Evolutionary conservation across 768 basidiomycete genomes (phyloP).

Genomic region (Leccinum uliginosum): DNA sequence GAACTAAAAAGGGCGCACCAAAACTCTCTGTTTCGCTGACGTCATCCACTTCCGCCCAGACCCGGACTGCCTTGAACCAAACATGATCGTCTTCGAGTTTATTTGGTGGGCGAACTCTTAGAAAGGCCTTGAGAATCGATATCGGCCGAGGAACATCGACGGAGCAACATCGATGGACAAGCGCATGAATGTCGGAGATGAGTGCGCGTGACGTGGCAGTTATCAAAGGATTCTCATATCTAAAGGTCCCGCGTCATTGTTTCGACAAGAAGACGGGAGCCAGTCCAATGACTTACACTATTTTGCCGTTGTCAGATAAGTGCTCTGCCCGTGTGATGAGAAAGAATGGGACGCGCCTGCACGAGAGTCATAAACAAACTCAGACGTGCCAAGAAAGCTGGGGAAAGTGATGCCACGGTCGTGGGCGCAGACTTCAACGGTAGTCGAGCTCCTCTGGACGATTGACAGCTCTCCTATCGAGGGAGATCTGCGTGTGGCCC

Average conservation of each 20-base stretch:
- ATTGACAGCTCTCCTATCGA: slow-evolving; percentile 25
- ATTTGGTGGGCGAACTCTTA: slow-evolving; percentile 35
- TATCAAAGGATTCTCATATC: slow-evolving; percentile 77
- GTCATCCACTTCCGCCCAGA: slow-evolving; percentile 75
- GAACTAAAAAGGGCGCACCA: slow-evolving; percentile 39
- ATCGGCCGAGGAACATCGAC: slow-evolving; percentile 67
- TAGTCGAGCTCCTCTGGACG: slow-evolving; percentile 48
- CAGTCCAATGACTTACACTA: slow-evolving; percentile 26
- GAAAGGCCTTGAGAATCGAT: slow-evolving; percentile 53
- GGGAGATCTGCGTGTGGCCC: slow-evolving; percentile 2
- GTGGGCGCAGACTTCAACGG: slow-evolving; percentile 65
- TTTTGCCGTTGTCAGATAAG: slow-evolving; percentile 4
- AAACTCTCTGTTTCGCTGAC: slow-evolving; percentile 77
- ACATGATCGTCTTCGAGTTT: slow-evolving; percentile 28
- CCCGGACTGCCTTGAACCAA: slow-evolving; percentile 60
- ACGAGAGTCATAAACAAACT: slow-evolving; percentile 65
- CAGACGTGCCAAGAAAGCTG: slow-evolving; percentile 47
- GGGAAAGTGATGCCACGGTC: slow-evolving; percentile 47
- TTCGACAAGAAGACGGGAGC: not conserved
- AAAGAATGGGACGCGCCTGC: slow-evolving; percentile 47
- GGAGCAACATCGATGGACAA: slow-evolving; percentile 55
- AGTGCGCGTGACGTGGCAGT: slow-evolving; percentile 71
- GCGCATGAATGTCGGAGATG: slow-evolving; percentile 65
- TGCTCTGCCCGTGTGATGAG: not conserved
- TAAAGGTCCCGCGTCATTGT: slow-evolving; percentile 24